Percentiles rank a stretch among this genome's conserved stretches.
phyloP scores from a whole-genome alignment of 179 eudicot genomes.

The Beta corolliflora region DNA sequence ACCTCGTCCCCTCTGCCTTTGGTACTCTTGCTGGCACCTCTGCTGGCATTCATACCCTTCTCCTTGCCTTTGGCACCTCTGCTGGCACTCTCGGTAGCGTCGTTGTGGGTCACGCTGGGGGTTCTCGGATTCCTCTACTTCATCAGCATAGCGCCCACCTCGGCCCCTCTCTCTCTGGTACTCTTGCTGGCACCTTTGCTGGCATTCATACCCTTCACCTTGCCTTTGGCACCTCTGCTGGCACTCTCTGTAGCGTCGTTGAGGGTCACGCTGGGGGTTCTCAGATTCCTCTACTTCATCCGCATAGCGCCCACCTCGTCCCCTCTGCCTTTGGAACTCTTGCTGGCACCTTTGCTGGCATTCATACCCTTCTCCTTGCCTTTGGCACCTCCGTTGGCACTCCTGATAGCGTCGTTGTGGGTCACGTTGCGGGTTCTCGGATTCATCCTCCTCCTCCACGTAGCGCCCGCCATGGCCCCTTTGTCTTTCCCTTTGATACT shows the following conservation, averaged over 20 bases:
- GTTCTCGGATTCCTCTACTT: background rate
- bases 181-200: slow-evolving; percentile 4
- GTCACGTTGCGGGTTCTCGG: background rate
- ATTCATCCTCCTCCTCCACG: background rate
- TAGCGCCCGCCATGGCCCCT: background rate
- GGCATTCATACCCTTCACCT: slow-evolving; percentile 1
- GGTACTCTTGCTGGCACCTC: slow-evolving; percentile 9
- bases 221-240: background rate
- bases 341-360: background rate
- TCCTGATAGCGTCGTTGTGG: background rate
- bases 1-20: background rate
- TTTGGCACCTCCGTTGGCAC: slow-evolving; percentile 9
- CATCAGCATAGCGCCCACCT: background rate
- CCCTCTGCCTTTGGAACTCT: background rate
- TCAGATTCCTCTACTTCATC: background rate
- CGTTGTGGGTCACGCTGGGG: background rate
- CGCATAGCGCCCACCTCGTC: background rate
- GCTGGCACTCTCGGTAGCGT: background rate
- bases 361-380: slow-evolving; percentile 8
- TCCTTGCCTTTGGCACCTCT: background rate
- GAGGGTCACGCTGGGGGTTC: background rate
- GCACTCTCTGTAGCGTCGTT: background rate
- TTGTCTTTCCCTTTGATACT: background rate
- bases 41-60: background rate
- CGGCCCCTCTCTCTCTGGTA: background rate